Conservation (phyloP, 208 protist species). For the Leptomonas seymouri region DNA sequence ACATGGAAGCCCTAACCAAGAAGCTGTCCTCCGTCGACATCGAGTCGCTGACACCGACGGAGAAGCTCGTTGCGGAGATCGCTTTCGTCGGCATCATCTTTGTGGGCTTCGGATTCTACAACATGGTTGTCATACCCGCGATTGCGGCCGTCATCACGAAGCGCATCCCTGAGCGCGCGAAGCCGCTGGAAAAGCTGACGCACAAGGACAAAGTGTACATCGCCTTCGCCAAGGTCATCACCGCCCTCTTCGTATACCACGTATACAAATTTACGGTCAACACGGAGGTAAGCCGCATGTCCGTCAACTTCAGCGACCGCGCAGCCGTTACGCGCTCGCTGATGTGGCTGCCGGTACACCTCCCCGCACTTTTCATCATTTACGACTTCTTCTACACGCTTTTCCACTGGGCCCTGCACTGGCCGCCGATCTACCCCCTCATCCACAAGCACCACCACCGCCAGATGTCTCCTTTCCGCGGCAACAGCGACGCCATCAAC, state of each 20-base stretch:
- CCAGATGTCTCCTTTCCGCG: slow-evolving; percentile 88
- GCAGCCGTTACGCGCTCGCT: slow-evolving; percentile 34
- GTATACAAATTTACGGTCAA: slow-evolving; percentile 48
- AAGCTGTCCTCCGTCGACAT: slow-evolving; percentile 10
- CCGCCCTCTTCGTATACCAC: slow-evolving; percentile 73
- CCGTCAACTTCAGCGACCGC: slow-evolving; percentile 37
- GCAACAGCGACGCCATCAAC: slow-evolving; percentile 91
- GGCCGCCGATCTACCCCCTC: slow-evolving; percentile 77
- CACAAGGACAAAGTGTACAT: slow-evolving; percentile 65
- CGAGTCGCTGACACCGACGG: slow-evolving; percentile 13
- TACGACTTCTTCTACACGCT: slow-evolving; percentile 94
- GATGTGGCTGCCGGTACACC: slow-evolving; percentile 60
- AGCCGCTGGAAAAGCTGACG: slow-evolving; percentile 50
- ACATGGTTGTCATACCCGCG: slow-evolving; percentile 50
- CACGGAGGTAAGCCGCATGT: slow-evolving; percentile 54
- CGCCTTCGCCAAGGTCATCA: slow-evolving; percentile 52
- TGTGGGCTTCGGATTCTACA: slow-evolving; percentile 69
- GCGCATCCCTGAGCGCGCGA: slow-evolving; percentile 46
- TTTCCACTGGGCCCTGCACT: slow-evolving; percentile 89
- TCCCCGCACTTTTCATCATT: slow-evolving; percentile 67
- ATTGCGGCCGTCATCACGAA: slow-evolving; percentile 36
- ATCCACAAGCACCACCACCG: slow-evolving; percentile 94
- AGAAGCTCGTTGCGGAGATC: slow-evolving; percentile 29
- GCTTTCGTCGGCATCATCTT: slow-evolving; percentile 52
- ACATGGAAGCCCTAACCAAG: slow-evolving; percentile 7